Percentiles rank a stretch among this genome's conserved stretches.
Conservation (phyloP, 2,329 filamentous ascomycete genomes). For the Rutstroemia sydowiana region DNA sequence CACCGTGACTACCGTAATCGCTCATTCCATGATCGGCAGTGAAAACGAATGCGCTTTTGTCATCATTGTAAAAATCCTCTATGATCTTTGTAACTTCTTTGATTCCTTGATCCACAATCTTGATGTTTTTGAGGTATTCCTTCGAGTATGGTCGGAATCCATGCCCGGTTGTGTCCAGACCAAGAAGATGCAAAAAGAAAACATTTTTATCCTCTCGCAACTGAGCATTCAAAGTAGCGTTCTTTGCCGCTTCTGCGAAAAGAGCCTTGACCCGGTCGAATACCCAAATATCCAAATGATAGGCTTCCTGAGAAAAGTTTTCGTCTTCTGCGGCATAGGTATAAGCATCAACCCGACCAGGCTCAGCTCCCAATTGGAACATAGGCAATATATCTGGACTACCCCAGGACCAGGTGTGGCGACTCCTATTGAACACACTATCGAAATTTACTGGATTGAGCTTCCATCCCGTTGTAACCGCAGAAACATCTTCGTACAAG, state of each 20-base stretch:
- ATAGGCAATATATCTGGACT: constrained; percentile 96
- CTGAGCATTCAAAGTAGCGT: constrained; percentile 64
- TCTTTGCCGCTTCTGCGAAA: constrained; percentile 71
- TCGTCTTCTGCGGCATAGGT: constrained; percentile 79
- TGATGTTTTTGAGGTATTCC: constrained; percentile 91
- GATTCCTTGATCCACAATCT: constrained; percentile 87
- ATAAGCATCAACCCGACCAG: constrained; percentile 79
- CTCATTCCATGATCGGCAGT: constrained; percentile 99
- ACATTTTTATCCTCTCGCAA: constrained; percentile 80
- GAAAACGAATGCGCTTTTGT: constrained; percentile 88
- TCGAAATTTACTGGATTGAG: constrained; percentile 97
- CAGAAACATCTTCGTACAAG: constrained; percentile 94
- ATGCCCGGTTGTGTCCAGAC: constrained; percentile 86
- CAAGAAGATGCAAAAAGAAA: constrained; percentile 91
- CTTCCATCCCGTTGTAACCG: constrained; percentile 97
- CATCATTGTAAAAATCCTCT: constrained; percentile 76
- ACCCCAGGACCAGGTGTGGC: constrained; percentile 98
- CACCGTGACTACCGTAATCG: constrained; percentile 97
- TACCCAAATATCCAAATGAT: constrained; percentile 83
- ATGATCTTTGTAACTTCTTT: constrained; percentile 75
- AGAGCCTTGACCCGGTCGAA: constrained; percentile 88
- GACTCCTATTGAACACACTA: constrained; percentile 94
- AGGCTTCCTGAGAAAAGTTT: constrained; percentile 80
- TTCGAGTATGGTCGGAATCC: constrained; percentile 82
- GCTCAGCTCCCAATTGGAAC: constrained; percentile 89